phyloP scores from a whole-genome alignment of 2,329 filamentous ascomycete genomes.

The Aspergillus sp. region DNA sequence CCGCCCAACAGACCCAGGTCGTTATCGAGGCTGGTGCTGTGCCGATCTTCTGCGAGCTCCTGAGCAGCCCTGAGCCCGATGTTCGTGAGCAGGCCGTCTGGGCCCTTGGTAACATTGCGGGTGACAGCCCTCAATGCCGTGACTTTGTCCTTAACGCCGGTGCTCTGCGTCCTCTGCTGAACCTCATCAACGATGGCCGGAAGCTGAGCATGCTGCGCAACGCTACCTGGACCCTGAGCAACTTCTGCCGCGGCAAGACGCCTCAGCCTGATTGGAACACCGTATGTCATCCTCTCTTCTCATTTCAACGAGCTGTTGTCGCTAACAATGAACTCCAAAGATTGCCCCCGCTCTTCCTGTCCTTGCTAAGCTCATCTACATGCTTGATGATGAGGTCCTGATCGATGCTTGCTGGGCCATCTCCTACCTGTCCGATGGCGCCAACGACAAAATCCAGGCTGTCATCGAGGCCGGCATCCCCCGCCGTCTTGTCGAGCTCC shows the following conservation, averaged over 20 bases:
- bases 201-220: slow-evolving; percentile 99
- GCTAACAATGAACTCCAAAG: slow-evolving; percentile 50
- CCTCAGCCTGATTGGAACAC: slow-evolving; percentile 98
- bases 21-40: slow-evolving; percentile 98
- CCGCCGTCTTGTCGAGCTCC: slow-evolving; percentile 89
- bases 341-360: slow-evolving; percentile 94
- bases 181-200: slow-evolving; percentile 90
- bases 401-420: slow-evolving; percentile 99
- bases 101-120: slow-evolving; percentile 97
- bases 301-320: background rate
- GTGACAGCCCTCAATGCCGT: slow-evolving; percentile 95
- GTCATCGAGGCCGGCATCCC: slow-evolving; percentile 98
- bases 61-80: slow-evolving; percentile 94
- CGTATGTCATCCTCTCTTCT: slow-evolving; percentile 57
- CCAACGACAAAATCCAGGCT: slow-evolving; percentile 98
- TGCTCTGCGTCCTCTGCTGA: slow-evolving; percentile 85
- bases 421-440: slow-evolving; percentile 95
- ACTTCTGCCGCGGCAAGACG: slow-evolving; percentile 99
- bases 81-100: slow-evolving; percentile 97
- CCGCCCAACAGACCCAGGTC: slow-evolving; percentile 95
- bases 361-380: slow-evolving; percentile 96
- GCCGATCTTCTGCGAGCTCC: slow-evolving; percentile 95
- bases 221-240: slow-evolving; percentile 98
- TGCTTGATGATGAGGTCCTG: slow-evolving; percentile 94
- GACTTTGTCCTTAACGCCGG: slow-evolving; percentile 93